Evolutionary conservation across 805 yeast genomes (phyloP), one percentile per base, ranked within the genome.

Genomic region (Maudiozyma serrabonitensis): DNA sequence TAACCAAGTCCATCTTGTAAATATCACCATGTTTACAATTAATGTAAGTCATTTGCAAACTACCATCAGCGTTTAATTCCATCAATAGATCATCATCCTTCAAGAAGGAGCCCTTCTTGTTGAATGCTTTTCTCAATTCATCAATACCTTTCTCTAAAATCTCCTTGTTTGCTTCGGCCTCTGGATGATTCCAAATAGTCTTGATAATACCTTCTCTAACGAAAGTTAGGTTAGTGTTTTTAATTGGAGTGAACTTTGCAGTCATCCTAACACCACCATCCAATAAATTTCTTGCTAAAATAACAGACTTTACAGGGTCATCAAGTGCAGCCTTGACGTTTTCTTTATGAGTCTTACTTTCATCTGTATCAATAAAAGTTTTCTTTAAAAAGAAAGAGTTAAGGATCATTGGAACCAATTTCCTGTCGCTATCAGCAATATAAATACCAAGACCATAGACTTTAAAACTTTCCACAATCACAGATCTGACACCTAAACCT

Each of bases 171-270:
- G 72, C 67, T 55, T 80, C 80, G 47, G 83, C 78, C 52, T 74
- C 69, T 2, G 84, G 80, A 59, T 79, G 80, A 35, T 87, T 84
- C 64, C 82, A 72, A 44, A 87, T 77, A 0, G 95, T 80, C 63
- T 90, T 83, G 45, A 88, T 77, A 52, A 93, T 77, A 0, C 98
- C 98, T 62, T 93, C 98, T 55, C 85, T 78, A 59, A 91, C 68
- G 63, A 93, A 98, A 54, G 81, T 80, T 67, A 85, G 89, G 67
- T 91, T 97, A 0, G 98, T 91, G 64, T 86, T 88, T 62, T 96
- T 78, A 16, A 84, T 81, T 0, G 99, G 97, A 11, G 84, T 81
- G 51, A 91, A 82, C 54, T 95, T 74, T 25, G 89, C 82, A 43
- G 81, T 71, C 56, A 88, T 75, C 50, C 80, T 75, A 35, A 84